phyloP scores from a whole-genome alignment of 306 rosid species.

The Quercus rubra region DNA sequence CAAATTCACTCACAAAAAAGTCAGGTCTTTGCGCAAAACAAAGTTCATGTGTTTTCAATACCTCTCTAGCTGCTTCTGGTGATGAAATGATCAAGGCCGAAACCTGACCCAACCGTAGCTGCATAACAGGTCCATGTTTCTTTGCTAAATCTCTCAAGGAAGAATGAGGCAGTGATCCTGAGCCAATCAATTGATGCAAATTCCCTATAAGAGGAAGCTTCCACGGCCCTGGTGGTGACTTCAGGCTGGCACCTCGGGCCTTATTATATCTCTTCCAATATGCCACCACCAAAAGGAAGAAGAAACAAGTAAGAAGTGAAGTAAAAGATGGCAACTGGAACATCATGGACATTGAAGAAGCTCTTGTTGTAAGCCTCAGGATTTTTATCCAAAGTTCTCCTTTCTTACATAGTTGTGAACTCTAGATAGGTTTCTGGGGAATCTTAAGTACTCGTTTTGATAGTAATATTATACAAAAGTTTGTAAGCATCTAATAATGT shows the following conservation, averaged over 20 bases:
- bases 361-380: not conserved
- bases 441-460: not conserved
- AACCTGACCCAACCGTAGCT: slow-evolving; percentile 21
- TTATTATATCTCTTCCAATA: not conserved
- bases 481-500: not conserved
- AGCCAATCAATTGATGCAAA: slow-evolving; percentile 13
- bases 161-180: slow-evolving; percentile 5
- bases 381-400: not conserved
- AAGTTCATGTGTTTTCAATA: slow-evolving; percentile 25
- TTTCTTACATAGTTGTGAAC: not conserved
- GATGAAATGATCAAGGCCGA: slow-evolving; percentile 20
- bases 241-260: not conserved
- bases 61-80: slow-evolving; percentile 24
- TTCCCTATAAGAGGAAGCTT: slow-evolving; percentile 21
- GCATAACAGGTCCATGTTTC: slow-evolving; percentile 5
- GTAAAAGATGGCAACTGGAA: not conserved
- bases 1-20: too few relatives aligned
- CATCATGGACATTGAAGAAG: not conserved
- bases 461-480: not conserved
- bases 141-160: not conserved
- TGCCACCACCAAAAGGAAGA: not conserved
- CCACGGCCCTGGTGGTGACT: not conserved
- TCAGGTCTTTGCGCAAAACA: slow-evolving; percentile 5
- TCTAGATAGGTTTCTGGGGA: not conserved
- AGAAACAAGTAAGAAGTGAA: not conserved